Conservation (phyloP, 352 stramenopile genomes). For the Phytopythium mirpurense region DNA sequence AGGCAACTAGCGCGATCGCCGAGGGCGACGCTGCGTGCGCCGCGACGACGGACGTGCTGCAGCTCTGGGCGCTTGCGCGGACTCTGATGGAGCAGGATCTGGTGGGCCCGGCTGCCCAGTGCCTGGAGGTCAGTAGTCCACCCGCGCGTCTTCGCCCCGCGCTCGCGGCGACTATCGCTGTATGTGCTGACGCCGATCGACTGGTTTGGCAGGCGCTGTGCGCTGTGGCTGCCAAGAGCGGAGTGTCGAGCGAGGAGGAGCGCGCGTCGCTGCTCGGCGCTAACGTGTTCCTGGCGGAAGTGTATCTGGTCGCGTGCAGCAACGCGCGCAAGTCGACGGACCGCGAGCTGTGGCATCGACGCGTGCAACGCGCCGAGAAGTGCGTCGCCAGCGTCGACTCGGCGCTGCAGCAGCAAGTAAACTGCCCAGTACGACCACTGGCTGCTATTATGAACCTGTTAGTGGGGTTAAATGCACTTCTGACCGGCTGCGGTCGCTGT, state of each 20-base stretch:
- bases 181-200: not conserved
- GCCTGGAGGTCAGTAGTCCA: slow-evolving; percentile 44
- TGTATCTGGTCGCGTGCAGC: slow-evolving; percentile 37
- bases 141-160: not conserved
- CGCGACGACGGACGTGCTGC: slow-evolving; percentile 23
- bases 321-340: slow-evolving; percentile 33
- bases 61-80: slow-evolving; percentile 63
- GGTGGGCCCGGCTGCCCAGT: slow-evolving; percentile 29
- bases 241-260: slow-evolving; percentile 9
- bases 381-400: slow-evolving; percentile 27
- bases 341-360: slow-evolving; percentile 44
- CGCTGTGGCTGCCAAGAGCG: slow-evolving; percentile 11
- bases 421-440: slow-evolving; percentile 13
- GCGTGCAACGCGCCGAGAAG: slow-evolving; percentile 39
- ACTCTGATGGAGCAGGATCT: slow-evolving; percentile 36
- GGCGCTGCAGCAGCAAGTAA: slow-evolving; percentile 11
- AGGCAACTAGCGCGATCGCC: not conserved
- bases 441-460: not conserved
- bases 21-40: slow-evolving; percentile 1
- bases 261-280: slow-evolving; percentile 21
- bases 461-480: not conserved
- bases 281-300: slow-evolving; percentile 54
- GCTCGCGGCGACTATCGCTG: no score
- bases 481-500: slow-evolving; percentile 3
- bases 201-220: slow-evolving; percentile 24